Percentiles rank a stretch among this genome's conserved stretches.
phyloP scores from a whole-genome alignment of 1,284 basidiomycete genomes.

The Cutaneotrichosporon daszewskae region DNA sequence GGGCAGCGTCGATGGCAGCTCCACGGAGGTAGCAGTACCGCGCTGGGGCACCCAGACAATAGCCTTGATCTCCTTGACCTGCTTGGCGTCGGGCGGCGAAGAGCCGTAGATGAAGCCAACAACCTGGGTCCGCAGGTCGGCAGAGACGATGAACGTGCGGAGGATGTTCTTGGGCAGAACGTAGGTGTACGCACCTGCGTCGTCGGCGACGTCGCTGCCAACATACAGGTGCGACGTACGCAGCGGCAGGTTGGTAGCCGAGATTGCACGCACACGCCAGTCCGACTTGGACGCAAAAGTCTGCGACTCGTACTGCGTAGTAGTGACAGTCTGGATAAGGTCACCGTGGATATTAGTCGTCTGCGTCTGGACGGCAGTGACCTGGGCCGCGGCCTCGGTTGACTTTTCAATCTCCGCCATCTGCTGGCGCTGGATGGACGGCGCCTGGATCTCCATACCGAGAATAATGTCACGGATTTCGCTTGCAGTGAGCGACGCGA shows the following conservation, averaged over 20 bases:
- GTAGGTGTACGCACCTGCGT: constrained; percentile 87
- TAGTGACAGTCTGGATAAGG: constrained; percentile 91
- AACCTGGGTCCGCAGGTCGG: constrained; percentile 93
- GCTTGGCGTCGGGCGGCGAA: constrained; percentile 91
- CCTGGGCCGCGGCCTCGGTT: constrained; percentile 85
- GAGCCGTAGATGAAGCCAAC: constrained; percentile 89
- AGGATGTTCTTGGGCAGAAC: constrained; percentile 97
- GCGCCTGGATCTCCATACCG: constrained; percentile 69
- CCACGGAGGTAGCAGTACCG: constrained; percentile 88
- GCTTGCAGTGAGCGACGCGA: constrained; percentile 89
- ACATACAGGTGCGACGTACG: constrained; percentile 98
- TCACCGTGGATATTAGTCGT: constrained; percentile 98
- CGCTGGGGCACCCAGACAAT: constrained; percentile 94
- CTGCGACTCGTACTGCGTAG: constrained; percentile 96
- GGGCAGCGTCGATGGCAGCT: constrained; percentile 78
- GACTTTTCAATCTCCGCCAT: constrained; percentile 99
- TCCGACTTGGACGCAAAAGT: constrained; percentile 98
- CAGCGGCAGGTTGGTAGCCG: constrained; percentile 89
- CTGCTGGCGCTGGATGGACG: constrained; percentile 82
- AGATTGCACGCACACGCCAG: constrained; percentile 96
- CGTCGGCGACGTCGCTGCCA: constrained; percentile 95
- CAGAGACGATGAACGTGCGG: constrained; percentile 85
- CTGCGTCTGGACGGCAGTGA: constrained; percentile 95
- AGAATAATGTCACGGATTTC: constrained; percentile 96
- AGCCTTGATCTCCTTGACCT: constrained; percentile 98